A percentile compares a stretch with the other conserved stretches of the same genome.
These are phyloP conservation scores for Colletotrichum cereale DNA, from an alignment of 2,329 filamentous ascomycete species.

Conservation along the genomic window DNA sequence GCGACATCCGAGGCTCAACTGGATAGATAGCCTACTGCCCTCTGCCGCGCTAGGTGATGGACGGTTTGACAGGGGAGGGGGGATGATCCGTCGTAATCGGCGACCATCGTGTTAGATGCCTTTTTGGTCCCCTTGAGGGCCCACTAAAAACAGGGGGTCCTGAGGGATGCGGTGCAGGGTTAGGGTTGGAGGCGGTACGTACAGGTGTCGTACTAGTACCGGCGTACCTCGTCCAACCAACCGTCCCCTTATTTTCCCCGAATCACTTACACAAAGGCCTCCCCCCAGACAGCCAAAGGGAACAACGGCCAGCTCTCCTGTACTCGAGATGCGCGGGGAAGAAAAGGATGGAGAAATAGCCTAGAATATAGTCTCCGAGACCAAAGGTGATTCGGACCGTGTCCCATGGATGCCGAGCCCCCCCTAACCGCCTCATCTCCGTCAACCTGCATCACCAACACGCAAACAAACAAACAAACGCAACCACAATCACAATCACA, in stretches of 20 bases:
- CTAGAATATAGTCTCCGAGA: constrained; percentile 4
- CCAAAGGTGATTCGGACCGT: neutral
- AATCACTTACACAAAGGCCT: too few species aligned
- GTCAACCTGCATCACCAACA: neutral
- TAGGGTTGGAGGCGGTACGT: neutral
- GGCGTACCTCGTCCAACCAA: neutral
- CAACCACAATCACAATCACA: too few species aligned
- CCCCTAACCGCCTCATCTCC: neutral
- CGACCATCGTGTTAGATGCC: constrained; percentile 22
- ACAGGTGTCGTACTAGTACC: neutral
- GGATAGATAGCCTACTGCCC: neutral
- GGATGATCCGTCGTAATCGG: constrained; percentile 29
- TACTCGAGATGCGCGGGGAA: neutral
- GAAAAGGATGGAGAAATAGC: neutral
- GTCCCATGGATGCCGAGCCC: neutral
- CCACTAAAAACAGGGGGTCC: neutral
- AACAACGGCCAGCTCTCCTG: neutral
- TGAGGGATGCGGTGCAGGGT: constrained; percentile 1
- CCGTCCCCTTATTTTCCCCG: too few species aligned
- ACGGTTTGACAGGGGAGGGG: neutral
- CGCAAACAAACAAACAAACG: neutral
- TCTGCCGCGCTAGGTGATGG: constrained; percentile 8
- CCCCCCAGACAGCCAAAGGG: neutral
- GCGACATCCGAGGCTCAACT: neutral
- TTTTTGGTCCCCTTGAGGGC: neutral